Evolutionary conservation across 768 basidiomycete species (phyloP).

Genomic region (Russula griseocarnosa): DNA sequence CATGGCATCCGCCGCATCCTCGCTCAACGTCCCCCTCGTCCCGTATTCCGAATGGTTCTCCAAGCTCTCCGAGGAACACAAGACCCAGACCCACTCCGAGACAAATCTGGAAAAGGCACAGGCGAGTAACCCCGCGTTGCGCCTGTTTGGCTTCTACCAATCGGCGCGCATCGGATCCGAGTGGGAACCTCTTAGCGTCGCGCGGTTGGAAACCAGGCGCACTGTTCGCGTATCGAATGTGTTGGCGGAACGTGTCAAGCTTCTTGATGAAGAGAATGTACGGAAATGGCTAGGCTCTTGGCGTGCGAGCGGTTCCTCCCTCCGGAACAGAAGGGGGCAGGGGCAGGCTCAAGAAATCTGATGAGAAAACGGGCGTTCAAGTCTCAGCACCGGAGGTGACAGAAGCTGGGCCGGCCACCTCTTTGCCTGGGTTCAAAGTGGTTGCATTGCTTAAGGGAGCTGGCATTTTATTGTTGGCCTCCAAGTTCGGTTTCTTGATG

Average conservation of each 20-base stretch:
- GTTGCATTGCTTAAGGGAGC: constrained; percentile 1
- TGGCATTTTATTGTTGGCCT: constrained; percentile 5
- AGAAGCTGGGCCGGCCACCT: neutral
- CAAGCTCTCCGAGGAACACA: constrained; percentile 24
- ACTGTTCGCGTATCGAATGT: constrained; percentile 24
- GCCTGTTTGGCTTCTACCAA: constrained; percentile 25
- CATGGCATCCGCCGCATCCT: constrained; percentile 25
- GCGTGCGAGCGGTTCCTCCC: too few species aligned
- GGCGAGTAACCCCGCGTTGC: constrained; percentile 24
- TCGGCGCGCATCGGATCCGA: constrained; percentile 21
- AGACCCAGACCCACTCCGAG: constrained; percentile 12
- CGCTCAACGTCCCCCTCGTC: constrained; percentile 30
- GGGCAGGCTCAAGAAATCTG: neutral
- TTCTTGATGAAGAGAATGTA: constrained; percentile 24
- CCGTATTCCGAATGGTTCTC: constrained; percentile 31
- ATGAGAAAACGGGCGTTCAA: neutral
- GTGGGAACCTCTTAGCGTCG: constrained; percentile 31
- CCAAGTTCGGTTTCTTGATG: constrained; percentile 13
- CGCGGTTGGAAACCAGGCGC: constrained; percentile 26
- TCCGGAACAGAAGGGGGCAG: too few species aligned
- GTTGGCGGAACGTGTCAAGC: constrained; percentile 17
- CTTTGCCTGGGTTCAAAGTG: neutral
- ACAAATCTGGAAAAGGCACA: constrained; percentile 22
- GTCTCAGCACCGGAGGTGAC: neutral
- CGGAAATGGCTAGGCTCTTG: constrained; percentile 23